A percentile compares a stretch with the other conserved stretches of the same genome.
These are phyloP conservation scores for Mycena crocata DNA, from an alignment of 768 basidiomycete genomes.

Conservation along the genomic window DNA sequence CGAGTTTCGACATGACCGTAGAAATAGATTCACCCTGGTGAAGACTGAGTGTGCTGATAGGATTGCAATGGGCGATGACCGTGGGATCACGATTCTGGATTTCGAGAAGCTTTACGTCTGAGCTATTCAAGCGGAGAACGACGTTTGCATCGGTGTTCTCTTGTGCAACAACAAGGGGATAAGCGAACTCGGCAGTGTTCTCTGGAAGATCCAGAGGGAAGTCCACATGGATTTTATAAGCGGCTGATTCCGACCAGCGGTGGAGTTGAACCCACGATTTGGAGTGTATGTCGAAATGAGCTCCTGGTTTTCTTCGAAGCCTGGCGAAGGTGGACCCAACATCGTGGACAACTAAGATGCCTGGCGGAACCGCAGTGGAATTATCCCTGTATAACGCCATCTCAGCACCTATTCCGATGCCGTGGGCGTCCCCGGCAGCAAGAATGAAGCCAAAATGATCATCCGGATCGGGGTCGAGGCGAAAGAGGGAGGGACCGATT, in stretches of 20 bases:
- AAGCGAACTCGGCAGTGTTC: background rate
- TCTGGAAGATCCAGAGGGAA: background rate
- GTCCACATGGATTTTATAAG: background rate
- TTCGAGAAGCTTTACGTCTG: background rate
- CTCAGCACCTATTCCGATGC: slow-evolving; percentile 2
- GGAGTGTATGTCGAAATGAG: background rate
- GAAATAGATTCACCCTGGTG: background rate
- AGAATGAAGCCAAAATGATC: background rate
- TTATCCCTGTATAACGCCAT: background rate
- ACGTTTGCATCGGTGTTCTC: background rate
- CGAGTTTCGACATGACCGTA: slow-evolving; percentile 4
- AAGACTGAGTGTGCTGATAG: background rate
- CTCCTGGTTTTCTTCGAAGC: background rate
- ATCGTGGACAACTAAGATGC: background rate
- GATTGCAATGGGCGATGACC: background rate
- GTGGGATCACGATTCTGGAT: background rate
- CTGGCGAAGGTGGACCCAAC: background rate
- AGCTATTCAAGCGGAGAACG: background rate
- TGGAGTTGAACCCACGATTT: slow-evolving; percentile 1
- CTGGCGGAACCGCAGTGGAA: background rate
- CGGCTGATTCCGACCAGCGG: background rate
- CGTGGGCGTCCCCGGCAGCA: slow-evolving; percentile 7
- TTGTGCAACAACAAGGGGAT: background rate
- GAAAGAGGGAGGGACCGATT: background rate
- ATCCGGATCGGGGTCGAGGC: background rate